A percentile compares a stretch with the other conserved stretches of the same genome.
These are phyloP conservation scores for Eutypa lata DNA, from an alignment of 2,329 filamentous ascomycete genomes.

Conservation along the genomic window DNA sequence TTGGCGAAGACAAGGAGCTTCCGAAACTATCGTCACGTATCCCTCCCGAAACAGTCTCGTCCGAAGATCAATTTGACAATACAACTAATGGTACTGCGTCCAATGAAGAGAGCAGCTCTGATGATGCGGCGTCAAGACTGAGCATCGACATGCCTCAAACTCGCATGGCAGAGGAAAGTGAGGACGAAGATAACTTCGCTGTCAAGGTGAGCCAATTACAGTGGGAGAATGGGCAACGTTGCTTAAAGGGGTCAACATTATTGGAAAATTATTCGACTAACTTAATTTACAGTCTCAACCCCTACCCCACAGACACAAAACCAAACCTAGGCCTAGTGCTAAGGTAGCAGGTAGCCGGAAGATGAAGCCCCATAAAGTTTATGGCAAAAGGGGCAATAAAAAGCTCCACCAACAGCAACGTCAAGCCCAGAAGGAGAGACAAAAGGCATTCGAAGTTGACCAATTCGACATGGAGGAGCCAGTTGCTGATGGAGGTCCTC, in stretches of 20 bases:
- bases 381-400: slow-evolving; percentile 48
- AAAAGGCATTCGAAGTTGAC: slow-evolving; percentile 14
- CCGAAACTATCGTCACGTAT: slow-evolving; percentile 49
- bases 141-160: slow-evolving; percentile 36
- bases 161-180: slow-evolving; percentile 58
- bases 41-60: slow-evolving; percentile 38
- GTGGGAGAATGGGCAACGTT: background rate
- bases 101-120: slow-evolving; percentile 52
- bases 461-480: slow-evolving; percentile 32
- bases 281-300: slow-evolving; percentile 11
- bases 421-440: slow-evolving; percentile 28
- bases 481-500: slow-evolving; percentile 50
- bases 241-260: background rate
- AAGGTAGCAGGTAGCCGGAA: slow-evolving; percentile 38
- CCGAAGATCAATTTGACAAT: slow-evolving; percentile 46
- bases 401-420: slow-evolving; percentile 24
- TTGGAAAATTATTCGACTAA: slow-evolving; percentile 11
- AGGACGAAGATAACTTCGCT: slow-evolving; percentile 43
- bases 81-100: slow-evolving; percentile 46
- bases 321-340: slow-evolving; percentile 1
- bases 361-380: slow-evolving; percentile 41
- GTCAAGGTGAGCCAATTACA: slow-evolving; percentile 30
- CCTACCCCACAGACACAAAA: slow-evolving; percentile 16
- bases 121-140: slow-evolving; percentile 36
- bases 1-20: slow-evolving; percentile 58